Conservation (phyloP, 1,139 yeast species). For the Kodamaea ohmeri region DNA sequence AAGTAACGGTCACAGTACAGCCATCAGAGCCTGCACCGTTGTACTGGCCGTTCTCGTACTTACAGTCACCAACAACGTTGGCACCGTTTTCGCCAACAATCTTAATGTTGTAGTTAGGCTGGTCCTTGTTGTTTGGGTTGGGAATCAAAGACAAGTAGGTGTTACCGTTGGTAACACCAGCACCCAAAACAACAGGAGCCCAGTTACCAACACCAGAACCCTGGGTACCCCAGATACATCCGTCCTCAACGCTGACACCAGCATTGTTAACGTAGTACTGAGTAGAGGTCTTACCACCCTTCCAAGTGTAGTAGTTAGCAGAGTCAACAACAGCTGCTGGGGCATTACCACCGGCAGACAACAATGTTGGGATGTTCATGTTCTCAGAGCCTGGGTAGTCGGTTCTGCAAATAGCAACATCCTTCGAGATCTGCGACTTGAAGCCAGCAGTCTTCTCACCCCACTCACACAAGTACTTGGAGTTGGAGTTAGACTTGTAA, state of each 20-base stretch:
- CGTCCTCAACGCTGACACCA: constrained; percentile 69
- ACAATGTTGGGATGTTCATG: constrained; percentile 78
- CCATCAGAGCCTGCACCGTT: constrained; percentile 67
- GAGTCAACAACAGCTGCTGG: constrained; percentile 68
- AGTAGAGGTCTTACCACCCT: constrained; percentile 64
- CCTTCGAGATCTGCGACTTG: constrained; percentile 50
- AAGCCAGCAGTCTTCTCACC: constrained; percentile 63
- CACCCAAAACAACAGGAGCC: constrained; percentile 81
- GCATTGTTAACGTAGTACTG: constrained; percentile 83
- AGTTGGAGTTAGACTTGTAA: constrained; percentile 60
- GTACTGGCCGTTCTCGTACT: constrained; percentile 61
- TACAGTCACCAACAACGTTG: constrained; percentile 57
- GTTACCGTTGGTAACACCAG: constrained; percentile 61
- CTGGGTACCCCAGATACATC: constrained; percentile 71
- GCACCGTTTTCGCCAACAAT: constrained; percentile 59
- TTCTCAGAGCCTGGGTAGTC: constrained; percentile 89
- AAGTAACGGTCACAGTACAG: constrained; percentile 70
- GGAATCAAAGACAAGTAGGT: constrained; percentile 77
- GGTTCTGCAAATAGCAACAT: constrained; percentile 79
- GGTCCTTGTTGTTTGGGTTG: constrained; percentile 66
- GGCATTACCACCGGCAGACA: constrained; percentile 53
- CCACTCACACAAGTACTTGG: constrained; percentile 73
- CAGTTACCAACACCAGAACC: constrained; percentile 75
- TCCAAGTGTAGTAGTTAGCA: constrained; percentile 61
- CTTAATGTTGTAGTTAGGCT: constrained; percentile 67